Evolutionary conservation across 768 basidiomycete species (phyloP).

Genomic region (Tylopilus sp.): DNA sequence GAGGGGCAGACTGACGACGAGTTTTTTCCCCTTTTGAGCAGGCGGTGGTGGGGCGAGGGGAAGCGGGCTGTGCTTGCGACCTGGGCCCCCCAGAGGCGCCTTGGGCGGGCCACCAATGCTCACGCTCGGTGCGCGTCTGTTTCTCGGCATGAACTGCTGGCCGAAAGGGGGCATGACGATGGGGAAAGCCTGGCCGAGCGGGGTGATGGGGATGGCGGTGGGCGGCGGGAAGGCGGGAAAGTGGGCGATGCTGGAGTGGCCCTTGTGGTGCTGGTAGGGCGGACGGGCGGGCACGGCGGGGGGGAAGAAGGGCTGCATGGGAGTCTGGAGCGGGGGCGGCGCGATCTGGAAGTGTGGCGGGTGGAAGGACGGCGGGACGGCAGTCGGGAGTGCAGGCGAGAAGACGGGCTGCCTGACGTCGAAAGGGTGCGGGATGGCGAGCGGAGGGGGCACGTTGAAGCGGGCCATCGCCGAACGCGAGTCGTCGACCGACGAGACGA

Average conservation of each 20-base stretch:
- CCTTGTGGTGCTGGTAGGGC: constrained; percentile 47
- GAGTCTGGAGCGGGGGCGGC: constrained; percentile 57
- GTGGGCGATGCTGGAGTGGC: constrained; percentile 59
- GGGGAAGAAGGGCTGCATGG: constrained; percentile 68
- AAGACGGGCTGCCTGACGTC: constrained; percentile 48
- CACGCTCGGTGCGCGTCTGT: constrained; percentile 59
- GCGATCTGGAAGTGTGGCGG: constrained; percentile 43
- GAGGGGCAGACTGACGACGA: constrained; percentile 67
- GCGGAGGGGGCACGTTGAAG: constrained; percentile 53
- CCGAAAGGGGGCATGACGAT: constrained; percentile 44
- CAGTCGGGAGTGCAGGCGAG: constrained; percentile 70
- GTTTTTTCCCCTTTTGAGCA: constrained; percentile 57
- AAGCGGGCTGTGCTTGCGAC: constrained; percentile 71
- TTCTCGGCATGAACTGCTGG: constrained; percentile 57
- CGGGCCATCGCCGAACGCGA: constrained; percentile 33
- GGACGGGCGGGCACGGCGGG: constrained; percentile 52
- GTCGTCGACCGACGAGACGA: neutral
- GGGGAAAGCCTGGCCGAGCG: constrained; percentile 55
- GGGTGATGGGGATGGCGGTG: constrained; percentile 54
- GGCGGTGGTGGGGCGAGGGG: constrained; percentile 35
- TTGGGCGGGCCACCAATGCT: constrained; percentile 89
- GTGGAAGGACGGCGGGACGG: constrained; percentile 55
- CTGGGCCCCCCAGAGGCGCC: constrained; percentile 76
- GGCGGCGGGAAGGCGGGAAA: constrained; percentile 61
- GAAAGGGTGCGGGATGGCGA: constrained; percentile 56